Conservation (phyloP, 371 early-diverging fungal genomes). For the Mucor mucedo region DNA sequence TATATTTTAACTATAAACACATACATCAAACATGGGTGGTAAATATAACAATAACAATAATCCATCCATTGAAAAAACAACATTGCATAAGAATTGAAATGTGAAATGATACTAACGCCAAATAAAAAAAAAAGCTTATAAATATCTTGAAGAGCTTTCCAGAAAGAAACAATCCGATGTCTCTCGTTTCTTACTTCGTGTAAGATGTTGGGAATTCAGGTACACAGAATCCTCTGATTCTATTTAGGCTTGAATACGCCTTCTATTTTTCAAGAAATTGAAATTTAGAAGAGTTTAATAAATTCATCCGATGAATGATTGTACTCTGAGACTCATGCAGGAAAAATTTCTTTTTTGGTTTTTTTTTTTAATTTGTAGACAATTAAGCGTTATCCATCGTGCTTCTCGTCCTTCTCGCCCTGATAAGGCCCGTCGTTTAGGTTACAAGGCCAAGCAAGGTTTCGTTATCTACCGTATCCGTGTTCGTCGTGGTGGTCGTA, state of each 20-base stretch:
- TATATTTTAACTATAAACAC: not conserved
- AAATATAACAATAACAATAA: constrained; percentile 1
- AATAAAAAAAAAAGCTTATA: constrained; percentile 65
- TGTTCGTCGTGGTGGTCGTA: constrained; percentile 98
- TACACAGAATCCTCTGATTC: constrained; percentile 24
- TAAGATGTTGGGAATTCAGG: constrained; percentile 88
- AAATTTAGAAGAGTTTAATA: constrained; percentile 52
- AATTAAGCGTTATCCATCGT: constrained; percentile 96
- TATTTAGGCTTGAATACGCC: constrained; percentile 31
- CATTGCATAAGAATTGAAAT: not conserved
- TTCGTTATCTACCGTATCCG: constrained; percentile 97
- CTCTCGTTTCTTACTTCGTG: constrained; percentile 97
- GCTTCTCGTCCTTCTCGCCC: constrained; percentile 98
- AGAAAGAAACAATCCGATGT: constrained; percentile 99
- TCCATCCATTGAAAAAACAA: not conserved
- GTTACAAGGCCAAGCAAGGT: constrained; percentile 99
- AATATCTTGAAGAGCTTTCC: constrained; percentile 97
- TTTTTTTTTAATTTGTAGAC: constrained; percentile 57
- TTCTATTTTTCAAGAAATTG: not conserved
- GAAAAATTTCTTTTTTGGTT: constrained; percentile 15
- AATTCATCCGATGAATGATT: constrained; percentile 26
- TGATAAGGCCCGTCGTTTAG: constrained; percentile 98
- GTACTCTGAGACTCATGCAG: constrained; percentile 3
- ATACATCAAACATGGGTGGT: constrained; percentile 11
- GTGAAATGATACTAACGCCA: not conserved